Percentiles rank a stretch among this genome's conserved stretches.
Conservation (phyloP, 768 basidiomycete species). For the Mycena epipterygia region DNA sequence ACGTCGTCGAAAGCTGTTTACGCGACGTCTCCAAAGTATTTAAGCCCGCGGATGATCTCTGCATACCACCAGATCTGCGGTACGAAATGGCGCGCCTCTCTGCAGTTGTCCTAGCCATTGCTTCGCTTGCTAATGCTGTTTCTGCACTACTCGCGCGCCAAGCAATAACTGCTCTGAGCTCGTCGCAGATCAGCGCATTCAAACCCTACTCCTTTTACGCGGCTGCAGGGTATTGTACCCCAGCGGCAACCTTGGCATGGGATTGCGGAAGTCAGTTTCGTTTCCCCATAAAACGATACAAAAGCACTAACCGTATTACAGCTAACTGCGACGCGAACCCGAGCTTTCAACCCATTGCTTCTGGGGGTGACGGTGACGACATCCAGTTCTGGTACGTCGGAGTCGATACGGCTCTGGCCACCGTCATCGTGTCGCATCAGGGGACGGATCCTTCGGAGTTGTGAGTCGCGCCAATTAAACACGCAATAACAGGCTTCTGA, state of each 20-base stretch:
- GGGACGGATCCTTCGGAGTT: conserved; percentile 50
- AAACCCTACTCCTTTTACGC: conserved; percentile 66
- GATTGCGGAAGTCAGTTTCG: conserved; percentile 60
- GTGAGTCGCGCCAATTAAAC: conserved; percentile 38
- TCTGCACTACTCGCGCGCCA: conserved; percentile 50
- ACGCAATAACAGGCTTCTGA: background rate
- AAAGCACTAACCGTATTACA: conserved; percentile 27
- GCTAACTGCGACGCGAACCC: conserved; percentile 63
- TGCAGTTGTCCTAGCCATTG: conserved; percentile 29
- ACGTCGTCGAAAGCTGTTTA: too few relatives aligned
- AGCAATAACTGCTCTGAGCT: conserved; percentile 54
- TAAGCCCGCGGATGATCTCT: too few relatives aligned
- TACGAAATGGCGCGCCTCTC: conserved; percentile 16
- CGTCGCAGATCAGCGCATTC: conserved; percentile 57
- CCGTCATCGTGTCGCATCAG: conserved; percentile 54
- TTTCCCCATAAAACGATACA: background rate
- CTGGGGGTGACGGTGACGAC: conserved; percentile 61
- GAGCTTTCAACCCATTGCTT: conserved; percentile 60
- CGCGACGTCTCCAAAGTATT: too few relatives aligned
- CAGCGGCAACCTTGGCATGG: conserved; percentile 61
- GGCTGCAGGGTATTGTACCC: conserved; percentile 63
- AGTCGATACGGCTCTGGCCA: conserved; percentile 51
- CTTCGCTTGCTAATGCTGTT: conserved; percentile 30
- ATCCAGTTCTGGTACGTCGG: conserved; percentile 65
- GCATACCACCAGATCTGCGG: too few relatives aligned